Base-by-base conservation (phyloP, 2,329 filamentous ascomycete species). In the Diaporthe australafricana region DNA sequence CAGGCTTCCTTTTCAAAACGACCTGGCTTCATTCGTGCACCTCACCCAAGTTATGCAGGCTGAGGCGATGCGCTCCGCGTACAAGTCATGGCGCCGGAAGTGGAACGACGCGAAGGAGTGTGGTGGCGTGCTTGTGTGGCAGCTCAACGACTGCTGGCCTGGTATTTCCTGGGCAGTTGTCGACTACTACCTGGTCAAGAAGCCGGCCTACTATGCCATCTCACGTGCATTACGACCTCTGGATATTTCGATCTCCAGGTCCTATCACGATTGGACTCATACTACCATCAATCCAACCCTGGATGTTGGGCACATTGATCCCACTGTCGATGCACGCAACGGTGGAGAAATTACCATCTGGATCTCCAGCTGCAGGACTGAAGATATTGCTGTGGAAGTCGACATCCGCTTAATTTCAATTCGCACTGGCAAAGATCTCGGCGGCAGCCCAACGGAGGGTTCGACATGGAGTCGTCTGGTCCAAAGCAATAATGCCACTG, bases 111-210 rank as follows among this genome's bases (percentile, higher is more conserved):
- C 92, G 11, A 87, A 92, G 79, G 92, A 93, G 80, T 95, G 93
- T 76, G 92, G 89, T 68, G 94, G 93, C 50, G 93, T 92, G 1
- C 85, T 96, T 32, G 92, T 95, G 17, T 96, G 93, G 93, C 94
- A 96, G 82, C 90, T 94, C 77, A 95, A 96, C 78, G 94, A 96
- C 82, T 95, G 93, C 84, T 96, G 93, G 93, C 93, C 93, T 1
- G 92, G 93, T 45, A 95, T 92, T 3, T 94, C 91, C 22, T 96
- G 91, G 91, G 84, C 92, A 7, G 94, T 96, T 73, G 91, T 90
- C 72, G 93, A 96, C 80, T 95, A 93, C 82, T 93, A 92, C 78
- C 88, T 92, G 27, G 89, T 93, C 5, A 93, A 93, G 27, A 96
- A 96, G 81, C 89, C 90, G 65, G 92, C 93, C 3, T 96, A 94